A percentile compares a stretch with the other conserved stretches of the same genome.
These are phyloP conservation scores for Pseudophaeomoniella oleicola DNA, from an alignment of 2,329 filamentous ascomycete genomes.

Conservation along the genomic window DNA sequence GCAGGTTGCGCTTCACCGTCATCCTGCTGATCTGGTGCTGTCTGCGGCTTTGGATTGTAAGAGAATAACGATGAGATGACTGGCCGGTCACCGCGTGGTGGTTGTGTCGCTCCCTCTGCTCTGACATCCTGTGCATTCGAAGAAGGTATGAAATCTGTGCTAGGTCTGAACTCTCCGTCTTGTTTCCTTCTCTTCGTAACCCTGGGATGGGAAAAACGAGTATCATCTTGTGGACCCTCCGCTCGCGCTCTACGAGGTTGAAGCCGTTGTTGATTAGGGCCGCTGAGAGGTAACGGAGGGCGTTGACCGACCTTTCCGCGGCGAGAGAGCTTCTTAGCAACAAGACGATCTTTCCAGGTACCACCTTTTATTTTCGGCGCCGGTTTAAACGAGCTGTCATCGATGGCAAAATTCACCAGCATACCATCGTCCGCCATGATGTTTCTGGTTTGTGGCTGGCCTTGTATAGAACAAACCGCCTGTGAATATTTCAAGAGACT, in stretches of 20 bases:
- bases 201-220: conserved; percentile 11
- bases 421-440: conserved; percentile 88
- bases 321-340: conserved; percentile 55
- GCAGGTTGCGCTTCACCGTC: conserved; percentile 35
- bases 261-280: background rate
- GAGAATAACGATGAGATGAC: conserved; percentile 87
- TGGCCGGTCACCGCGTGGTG: conserved; percentile 32
- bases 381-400: conserved; percentile 43
- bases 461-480: background rate
- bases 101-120: conserved; percentile 1
- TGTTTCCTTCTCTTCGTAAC: conserved; percentile 26
- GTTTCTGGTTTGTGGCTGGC: background rate
- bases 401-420: conserved; percentile 79
- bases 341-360: conserved; percentile 79
- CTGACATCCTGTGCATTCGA: background rate
- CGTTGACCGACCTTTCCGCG: conserved; percentile 28
- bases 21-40: conserved; percentile 16
- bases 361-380: conserved; percentile 65
- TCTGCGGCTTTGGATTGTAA: conserved; percentile 61
- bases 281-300: background rate
- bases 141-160: background rate
- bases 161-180: conserved; percentile 23
- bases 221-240: background rate
- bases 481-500: background rate
- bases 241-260: background rate